Percentiles rank a stretch among this genome's conserved stretches.
Conservation (phyloP, 2,329 filamentous ascomycete genomes). For the Coniochaeta ligniaria region DNA sequence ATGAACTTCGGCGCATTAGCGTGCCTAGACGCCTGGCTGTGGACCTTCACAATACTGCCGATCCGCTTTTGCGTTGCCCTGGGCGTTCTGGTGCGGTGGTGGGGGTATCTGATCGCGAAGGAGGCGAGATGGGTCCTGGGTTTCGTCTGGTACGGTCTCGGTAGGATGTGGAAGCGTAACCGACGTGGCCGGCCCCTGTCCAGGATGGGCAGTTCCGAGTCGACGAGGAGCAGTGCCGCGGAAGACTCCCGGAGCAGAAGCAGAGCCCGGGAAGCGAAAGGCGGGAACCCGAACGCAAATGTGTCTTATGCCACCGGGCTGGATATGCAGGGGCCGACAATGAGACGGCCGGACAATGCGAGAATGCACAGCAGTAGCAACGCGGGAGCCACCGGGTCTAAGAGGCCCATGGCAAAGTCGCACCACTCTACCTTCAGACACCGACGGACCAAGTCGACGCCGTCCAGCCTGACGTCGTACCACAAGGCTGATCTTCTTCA, state of each 20-base stretch:
- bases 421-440: slow-evolving; percentile 42
- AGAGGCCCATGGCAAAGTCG: slow-evolving; percentile 19
- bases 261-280: slow-evolving; percentile 11
- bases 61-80: slow-evolving; percentile 79
- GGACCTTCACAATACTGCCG: slow-evolving; percentile 92
- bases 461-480: slow-evolving; percentile 76
- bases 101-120: slow-evolving; percentile 62
- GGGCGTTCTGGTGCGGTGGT: slow-evolving; percentile 70
- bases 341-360: slow-evolving; percentile 6
- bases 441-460: slow-evolving; percentile 72
- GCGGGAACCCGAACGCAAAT: neutral
- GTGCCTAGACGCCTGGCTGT: slow-evolving; percentile 92
- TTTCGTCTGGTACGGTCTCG: slow-evolving; percentile 74
- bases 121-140: slow-evolving; percentile 65
- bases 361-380: slow-evolving; percentile 2
- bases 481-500: slow-evolving; percentile 95
- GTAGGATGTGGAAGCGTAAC: slow-evolving; percentile 65
- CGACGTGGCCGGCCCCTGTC: slow-evolving; percentile 34
- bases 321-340: neutral
- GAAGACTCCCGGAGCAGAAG: slow-evolving; percentile 33
- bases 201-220: slow-evolving; percentile 15
- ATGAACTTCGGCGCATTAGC: slow-evolving; percentile 84
- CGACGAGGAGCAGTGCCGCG: slow-evolving; percentile 22
- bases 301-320: neutral
- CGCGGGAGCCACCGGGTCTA: neutral